Evolutionary conservation across 225 moss, liverwort and hornwort species (phyloP).

Genomic region (Pseudoscleropodium purum): DNA sequence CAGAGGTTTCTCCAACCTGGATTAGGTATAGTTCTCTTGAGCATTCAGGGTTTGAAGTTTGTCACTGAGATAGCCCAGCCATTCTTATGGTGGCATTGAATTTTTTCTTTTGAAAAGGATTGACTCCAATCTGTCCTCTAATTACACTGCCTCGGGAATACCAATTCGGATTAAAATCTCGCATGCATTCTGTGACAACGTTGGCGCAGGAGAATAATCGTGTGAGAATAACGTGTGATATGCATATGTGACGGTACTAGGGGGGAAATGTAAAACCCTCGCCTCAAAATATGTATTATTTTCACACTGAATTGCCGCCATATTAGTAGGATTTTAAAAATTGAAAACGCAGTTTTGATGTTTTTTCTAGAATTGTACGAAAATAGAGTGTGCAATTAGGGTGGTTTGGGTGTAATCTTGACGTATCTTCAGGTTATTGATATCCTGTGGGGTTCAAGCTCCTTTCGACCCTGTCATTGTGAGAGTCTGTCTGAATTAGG

Average conservation of each 20-base stretch:
- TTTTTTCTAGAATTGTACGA: not conserved
- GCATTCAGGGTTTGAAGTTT: not conserved
- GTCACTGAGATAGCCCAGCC: not conserved
- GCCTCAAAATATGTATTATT: not conserved
- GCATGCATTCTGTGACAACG: not conserved
- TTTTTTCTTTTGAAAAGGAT: not conserved
- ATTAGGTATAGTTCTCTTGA: not conserved
- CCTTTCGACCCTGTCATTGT: not conserved
- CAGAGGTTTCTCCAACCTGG: not conserved
- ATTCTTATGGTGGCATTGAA: not conserved
- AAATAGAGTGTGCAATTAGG: not conserved
- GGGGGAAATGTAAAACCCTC: not conserved
- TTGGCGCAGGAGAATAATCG: too few species aligned
- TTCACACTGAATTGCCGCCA: too few species aligned
- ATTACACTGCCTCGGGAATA: not conserved
- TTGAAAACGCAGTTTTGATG: not conserved
- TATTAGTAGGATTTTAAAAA: not conserved
- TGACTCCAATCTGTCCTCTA: not conserved
- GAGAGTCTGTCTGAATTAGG: not conserved
- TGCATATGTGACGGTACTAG: not conserved
- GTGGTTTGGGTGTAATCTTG: not conserved
- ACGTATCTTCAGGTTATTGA: not conserved
- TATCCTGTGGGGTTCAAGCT: not conserved
- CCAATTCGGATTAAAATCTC: not conserved
- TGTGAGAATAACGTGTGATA: not conserved